These are phyloP conservation scores for Talaromyces nanjingensis DNA, from an alignment of 495 filamentous ascomycete species.

Conservation along the genomic window DNA sequence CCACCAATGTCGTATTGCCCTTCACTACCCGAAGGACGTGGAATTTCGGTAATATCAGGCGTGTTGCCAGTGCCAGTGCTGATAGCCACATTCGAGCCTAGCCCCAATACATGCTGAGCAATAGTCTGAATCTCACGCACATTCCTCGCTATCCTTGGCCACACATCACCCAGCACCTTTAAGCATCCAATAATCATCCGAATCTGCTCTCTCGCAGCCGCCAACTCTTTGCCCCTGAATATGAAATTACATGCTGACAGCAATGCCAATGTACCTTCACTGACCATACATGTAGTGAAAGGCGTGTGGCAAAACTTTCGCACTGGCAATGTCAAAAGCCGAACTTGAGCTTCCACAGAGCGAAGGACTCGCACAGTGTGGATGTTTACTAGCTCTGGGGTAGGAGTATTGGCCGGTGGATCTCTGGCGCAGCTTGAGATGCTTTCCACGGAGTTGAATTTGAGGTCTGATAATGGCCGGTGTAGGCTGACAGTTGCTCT, in stretches of 20 bases:
- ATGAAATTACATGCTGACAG: slow-evolving; percentile 23
- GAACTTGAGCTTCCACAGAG: slow-evolving; percentile 20
- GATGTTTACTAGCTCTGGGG: slow-evolving; percentile 19
- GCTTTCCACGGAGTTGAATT: slow-evolving; percentile 20
- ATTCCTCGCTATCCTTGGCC: slow-evolving; percentile 50
- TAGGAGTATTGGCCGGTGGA: slow-evolving; percentile 16
- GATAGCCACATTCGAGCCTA: slow-evolving; percentile 5
- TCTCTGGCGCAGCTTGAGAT: slow-evolving; percentile 26
- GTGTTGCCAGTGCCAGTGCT: background rate
- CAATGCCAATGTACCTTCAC: slow-evolving; percentile 20
- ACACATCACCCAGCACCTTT: slow-evolving; percentile 20
- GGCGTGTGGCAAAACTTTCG: slow-evolving; percentile 20
- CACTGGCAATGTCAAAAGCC: slow-evolving; percentile 22
- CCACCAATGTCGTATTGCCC: background rate
- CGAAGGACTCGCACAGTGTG: slow-evolving; percentile 24
- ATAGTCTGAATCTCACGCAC: slow-evolving; percentile 71
- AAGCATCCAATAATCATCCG: slow-evolving; percentile 27
- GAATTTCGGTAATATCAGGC: background rate
- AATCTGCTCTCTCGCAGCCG: slow-evolving; percentile 23
- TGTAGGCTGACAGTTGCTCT: slow-evolving; percentile 25
- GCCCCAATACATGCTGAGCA: slow-evolving; percentile 45
- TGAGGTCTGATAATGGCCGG: slow-evolving; percentile 26
- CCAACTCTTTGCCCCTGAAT: slow-evolving; percentile 18
- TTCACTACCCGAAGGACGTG: background rate
- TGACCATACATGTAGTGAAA: slow-evolving; percentile 27